These are phyloP conservation scores for Fusarium torreyae DNA, from an alignment of 2,329 filamentous ascomycete species.

Conservation along the genomic window DNA sequence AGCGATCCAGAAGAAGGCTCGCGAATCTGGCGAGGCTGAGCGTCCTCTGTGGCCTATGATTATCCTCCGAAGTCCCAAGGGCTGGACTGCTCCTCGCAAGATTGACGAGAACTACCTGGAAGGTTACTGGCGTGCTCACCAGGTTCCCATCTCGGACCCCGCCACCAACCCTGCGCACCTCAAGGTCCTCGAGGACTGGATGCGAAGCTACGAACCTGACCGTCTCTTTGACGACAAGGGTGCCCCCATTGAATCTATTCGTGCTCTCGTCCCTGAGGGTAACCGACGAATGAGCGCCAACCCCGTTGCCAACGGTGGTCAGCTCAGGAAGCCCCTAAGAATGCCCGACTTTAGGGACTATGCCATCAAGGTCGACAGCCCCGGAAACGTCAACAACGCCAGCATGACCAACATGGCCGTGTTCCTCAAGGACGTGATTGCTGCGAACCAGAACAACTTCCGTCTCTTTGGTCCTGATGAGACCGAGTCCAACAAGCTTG, in stretches of 20 bases:
- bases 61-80: constrained; percentile 82
- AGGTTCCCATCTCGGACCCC: constrained; percentile 82
- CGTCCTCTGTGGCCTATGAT: constrained; percentile 86
- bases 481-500: constrained; percentile 85
- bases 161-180: constrained; percentile 75
- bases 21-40: constrained; percentile 77
- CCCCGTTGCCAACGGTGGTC: constrained; percentile 80
- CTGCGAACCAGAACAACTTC: constrained; percentile 76
- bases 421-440: constrained; percentile 78
- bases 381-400: constrained; percentile 69
- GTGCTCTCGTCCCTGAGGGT: constrained; percentile 75
- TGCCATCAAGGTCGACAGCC: constrained; percentile 72
- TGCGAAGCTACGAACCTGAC: constrained; percentile 82
- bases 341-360: constrained; percentile 81
- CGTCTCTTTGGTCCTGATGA: constrained; percentile 85
- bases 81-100: constrained; percentile 83
- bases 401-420: constrained; percentile 80
- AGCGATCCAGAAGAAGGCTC: constrained; percentile 78
- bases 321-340: constrained; percentile 75
- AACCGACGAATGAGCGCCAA: constrained; percentile 83
- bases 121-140: constrained; percentile 85
- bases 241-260: constrained; percentile 73
- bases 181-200: constrained; percentile 80
- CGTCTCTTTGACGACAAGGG: constrained; percentile 77
- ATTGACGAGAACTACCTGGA: constrained; percentile 78